Base-by-base conservation (phyloP, 2,329 filamentous ascomycete species). In the Chaetomium globosum region DNA sequence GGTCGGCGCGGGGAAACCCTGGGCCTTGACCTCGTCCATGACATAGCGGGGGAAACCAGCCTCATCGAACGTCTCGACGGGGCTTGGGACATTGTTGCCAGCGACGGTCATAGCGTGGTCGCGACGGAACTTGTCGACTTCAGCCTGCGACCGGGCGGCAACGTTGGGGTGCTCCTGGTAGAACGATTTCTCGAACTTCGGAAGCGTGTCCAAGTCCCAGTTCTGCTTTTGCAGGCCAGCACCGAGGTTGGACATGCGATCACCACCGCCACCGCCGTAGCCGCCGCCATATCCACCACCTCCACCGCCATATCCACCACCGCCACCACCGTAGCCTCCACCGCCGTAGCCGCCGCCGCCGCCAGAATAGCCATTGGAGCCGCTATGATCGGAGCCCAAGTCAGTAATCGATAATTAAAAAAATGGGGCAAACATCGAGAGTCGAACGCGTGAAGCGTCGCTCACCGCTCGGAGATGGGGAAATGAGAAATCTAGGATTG, bases 181-280 rank as follows among this genome's bases (percentile, higher is more conserved):
- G 82, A 99, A 99, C 9, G 91, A 93, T 82, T 99, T 99, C 78
- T 99, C 95, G 81, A 99, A 99, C 80, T 98, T 98, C 73, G 95
- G 94, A 54, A 99, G 76, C 7, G 88, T 78, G 74, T 78, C 83
- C 61, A 95, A 74, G 77, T 99, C 95, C 91, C 91, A 99, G 69
- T 88, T 84, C 76, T 97, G 95, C 75, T 89, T 87, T 82, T 96
- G 94, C 71, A 99, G 83, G 73, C 89, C 88, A 69, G 92, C 85
- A 73, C 95, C 95, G 69, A 99, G 91, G 78, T 90, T 89, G 72
- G 88, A 90, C 95, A 99, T 99, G 74, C 91, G 89, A 81, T 99
- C 95, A 78, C 94, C 93, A 71, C 92, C 91, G 71, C 58, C 63
- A 4, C 63, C 58, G 9, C 53, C 61, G 16, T 28, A 43, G 26